Evolutionary conservation across 1,284 basidiomycete species (phyloP).

Genomic region (Exsudoporus floridanus): DNA sequence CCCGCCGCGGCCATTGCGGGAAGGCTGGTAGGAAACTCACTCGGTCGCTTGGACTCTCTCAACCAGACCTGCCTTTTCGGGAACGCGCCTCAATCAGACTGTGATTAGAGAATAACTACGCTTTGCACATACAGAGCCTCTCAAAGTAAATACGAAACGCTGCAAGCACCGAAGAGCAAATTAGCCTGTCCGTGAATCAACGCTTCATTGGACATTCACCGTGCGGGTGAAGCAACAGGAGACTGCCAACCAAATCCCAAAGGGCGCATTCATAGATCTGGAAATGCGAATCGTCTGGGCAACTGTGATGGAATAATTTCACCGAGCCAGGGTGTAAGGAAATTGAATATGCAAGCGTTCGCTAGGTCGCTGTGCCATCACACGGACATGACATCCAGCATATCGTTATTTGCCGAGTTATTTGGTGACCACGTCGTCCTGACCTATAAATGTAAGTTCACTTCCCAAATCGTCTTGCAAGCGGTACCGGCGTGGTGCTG

Average conservation of each 20-base stretch:
- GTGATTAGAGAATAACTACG: neutral
- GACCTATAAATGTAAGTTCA: slow-evolving; percentile 17
- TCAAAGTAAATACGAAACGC: neutral
- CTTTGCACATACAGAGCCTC: neutral
- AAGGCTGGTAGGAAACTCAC: neutral
- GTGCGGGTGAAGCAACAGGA: neutral
- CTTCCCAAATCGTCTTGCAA: slow-evolving; percentile 19
- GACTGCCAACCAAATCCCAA: slow-evolving; percentile 6
- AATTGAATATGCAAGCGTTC: slow-evolving; percentile 8
- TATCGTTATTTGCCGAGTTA: slow-evolving; percentile 4
- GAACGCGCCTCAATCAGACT: slow-evolving; percentile 1
- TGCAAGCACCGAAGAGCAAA: slow-evolving; percentile 1
- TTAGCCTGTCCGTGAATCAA: slow-evolving; percentile 5
- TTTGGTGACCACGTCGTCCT: slow-evolving; percentile 10
- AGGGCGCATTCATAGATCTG: slow-evolving; percentile 1
- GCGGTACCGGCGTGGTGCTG: slow-evolving; percentile 27
- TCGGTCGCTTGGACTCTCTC: neutral
- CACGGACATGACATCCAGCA: slow-evolving; percentile 33
- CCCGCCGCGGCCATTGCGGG: slow-evolving; percentile 42
- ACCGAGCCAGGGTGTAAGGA: neutral
- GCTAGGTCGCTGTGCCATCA: slow-evolving; percentile 12
- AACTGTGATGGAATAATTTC: slow-evolving; percentile 5
- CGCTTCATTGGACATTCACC: neutral
- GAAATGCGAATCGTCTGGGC: slow-evolving; percentile 18
- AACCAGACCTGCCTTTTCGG: slow-evolving; percentile 29